These are phyloP conservation scores for Paraconiothyrium sp. DNA, from an alignment of 2,329 filamentous ascomycete species.

Conservation along the genomic window DNA sequence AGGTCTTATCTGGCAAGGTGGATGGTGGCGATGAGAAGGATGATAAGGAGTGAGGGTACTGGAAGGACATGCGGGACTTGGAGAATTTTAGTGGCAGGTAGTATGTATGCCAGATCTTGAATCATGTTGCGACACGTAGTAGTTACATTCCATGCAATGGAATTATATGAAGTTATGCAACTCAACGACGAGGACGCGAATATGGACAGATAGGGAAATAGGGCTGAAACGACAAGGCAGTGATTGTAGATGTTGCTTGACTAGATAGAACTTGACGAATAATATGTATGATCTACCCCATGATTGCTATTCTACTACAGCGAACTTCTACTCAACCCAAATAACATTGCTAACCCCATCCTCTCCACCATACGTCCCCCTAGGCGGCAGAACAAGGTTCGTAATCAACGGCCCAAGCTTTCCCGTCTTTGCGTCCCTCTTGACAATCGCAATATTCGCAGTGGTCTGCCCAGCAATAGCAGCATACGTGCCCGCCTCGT, in stretches of 20 bases:
- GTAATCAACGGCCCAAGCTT: constrained; percentile 37
- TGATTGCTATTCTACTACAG: not conserved
- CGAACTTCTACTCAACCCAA: constrained; percentile 42
- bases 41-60: not conserved
- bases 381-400: constrained; percentile 36
- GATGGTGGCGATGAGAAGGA: not conserved
- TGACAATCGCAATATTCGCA: constrained; percentile 44
- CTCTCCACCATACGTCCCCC: constrained; percentile 40
- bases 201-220: too few species aligned
- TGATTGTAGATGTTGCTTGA: too few species aligned
- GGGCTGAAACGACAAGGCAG: too few species aligned
- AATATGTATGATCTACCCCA: not conserved
- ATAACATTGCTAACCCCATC: constrained; percentile 47
- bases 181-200: too few species aligned
- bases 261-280: not conserved
- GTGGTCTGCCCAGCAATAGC: constrained; percentile 46
- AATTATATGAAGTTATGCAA: too few species aligned
- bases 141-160: too few species aligned
- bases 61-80: too few species aligned
- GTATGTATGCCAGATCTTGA: too few species aligned
- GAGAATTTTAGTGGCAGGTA: too few species aligned
- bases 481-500: constrained; percentile 41
- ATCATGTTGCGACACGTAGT: too few species aligned
- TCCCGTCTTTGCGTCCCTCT: constrained; percentile 38
- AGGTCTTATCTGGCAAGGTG: not conserved